Percentiles rank a stretch among this genome's conserved stretches.
These are phyloP conservation scores for Microdochium paspali DNA, from an alignment of 2,329 filamentous ascomycete species.

Conservation along the genomic window DNA sequence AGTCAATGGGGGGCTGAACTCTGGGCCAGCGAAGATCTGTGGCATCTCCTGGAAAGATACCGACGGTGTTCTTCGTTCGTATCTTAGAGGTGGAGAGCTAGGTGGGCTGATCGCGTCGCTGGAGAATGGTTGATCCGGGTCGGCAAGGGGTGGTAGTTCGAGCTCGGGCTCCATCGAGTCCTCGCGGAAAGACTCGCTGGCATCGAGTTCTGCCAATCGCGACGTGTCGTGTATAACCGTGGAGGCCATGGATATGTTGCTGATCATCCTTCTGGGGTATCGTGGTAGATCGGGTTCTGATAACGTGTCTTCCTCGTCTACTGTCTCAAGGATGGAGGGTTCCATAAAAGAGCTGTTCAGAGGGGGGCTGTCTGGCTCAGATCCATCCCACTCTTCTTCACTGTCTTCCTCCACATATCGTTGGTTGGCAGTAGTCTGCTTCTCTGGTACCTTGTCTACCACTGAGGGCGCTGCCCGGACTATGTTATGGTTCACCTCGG, in stretches of 20 bases:
- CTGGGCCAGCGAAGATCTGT: slow-evolving; percentile 25
- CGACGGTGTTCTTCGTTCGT: slow-evolving; percentile 26
- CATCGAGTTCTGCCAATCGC: not conserved
- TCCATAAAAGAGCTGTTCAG: slow-evolving; percentile 5
- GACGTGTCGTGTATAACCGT: slow-evolving; percentile 22
- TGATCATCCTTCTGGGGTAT: slow-evolving; percentile 9
- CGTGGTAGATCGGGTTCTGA: slow-evolving; percentile 18
- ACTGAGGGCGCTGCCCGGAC: slow-evolving; percentile 11
- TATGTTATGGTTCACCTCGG: slow-evolving; percentile 17
- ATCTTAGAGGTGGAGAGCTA: slow-evolving; percentile 36
- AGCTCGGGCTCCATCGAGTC: slow-evolving; percentile 34
- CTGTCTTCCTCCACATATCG: not conserved
- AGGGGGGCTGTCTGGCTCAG: not conserved
- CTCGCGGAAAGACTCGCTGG: slow-evolving; percentile 21
- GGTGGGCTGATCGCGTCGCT: slow-evolving; percentile 33
- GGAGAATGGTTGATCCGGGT: slow-evolving; percentile 18
- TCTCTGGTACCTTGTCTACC: not conserved
- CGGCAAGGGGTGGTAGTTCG: slow-evolving; percentile 22
- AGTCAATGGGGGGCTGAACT: not conserved
- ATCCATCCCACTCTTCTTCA: not conserved
- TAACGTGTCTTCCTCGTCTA: slow-evolving; percentile 12
- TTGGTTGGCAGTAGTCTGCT: slow-evolving; percentile 6
- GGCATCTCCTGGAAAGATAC: slow-evolving; percentile 35
- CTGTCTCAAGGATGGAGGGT: slow-evolving; percentile 18
- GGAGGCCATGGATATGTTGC: slow-evolving; percentile 21